A percentile compares a stretch with the other conserved stretches of the same genome.
Evolutionary conservation across 306 rosid species (phyloP).

Genomic region (Cicer cuneatum): DNA sequence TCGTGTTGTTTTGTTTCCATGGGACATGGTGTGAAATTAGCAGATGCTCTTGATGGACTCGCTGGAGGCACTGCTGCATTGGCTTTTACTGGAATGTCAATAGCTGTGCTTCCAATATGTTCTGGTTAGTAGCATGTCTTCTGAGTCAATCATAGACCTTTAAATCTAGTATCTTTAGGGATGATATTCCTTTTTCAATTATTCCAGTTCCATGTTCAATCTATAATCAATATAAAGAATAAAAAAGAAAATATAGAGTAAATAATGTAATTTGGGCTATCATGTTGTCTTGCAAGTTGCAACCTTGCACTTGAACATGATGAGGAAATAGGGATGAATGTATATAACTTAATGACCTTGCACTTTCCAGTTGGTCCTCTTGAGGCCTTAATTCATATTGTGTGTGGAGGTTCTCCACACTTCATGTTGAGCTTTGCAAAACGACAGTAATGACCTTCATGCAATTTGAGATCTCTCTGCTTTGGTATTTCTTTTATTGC

Average conservation of each 20-base stretch:
- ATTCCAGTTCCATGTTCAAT: slow-evolving; percentile 30
- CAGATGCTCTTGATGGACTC: slow-evolving; percentile 93
- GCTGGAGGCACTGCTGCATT: slow-evolving; percentile 95
- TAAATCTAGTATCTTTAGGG: slow-evolving; percentile 21
- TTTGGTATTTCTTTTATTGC: slow-evolving; percentile 5
- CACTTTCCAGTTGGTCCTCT: not conserved
- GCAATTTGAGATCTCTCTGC: slow-evolving; percentile 10
- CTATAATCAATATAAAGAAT: not conserved
- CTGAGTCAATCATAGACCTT: slow-evolving; percentile 19
- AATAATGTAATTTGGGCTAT: slow-evolving; percentile 13
- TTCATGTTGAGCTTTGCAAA: slow-evolving; percentile 37
- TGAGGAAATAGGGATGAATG: slow-evolving; percentile 17
- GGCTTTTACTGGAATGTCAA: slow-evolving; percentile 93
- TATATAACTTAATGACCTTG: slow-evolving; percentile 37
- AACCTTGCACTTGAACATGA: slow-evolving; percentile 29
- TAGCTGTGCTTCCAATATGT: slow-evolving; percentile 94
- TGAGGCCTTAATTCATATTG: slow-evolving; percentile 34
- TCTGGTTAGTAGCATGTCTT: slow-evolving; percentile 69
- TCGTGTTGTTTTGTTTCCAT: slow-evolving; percentile 82
- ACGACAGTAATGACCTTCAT: not conserved
- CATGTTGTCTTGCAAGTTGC: slow-evolving; percentile 4
- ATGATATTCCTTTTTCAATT: slow-evolving; percentile 1
- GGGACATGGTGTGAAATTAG: slow-evolving; percentile 87
- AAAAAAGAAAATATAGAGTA: not conserved
- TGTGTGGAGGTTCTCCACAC: slow-evolving; percentile 11